phyloP scores from a whole-genome alignment of 208 protist genomes.

The Phytomonas sp. region DNA sequence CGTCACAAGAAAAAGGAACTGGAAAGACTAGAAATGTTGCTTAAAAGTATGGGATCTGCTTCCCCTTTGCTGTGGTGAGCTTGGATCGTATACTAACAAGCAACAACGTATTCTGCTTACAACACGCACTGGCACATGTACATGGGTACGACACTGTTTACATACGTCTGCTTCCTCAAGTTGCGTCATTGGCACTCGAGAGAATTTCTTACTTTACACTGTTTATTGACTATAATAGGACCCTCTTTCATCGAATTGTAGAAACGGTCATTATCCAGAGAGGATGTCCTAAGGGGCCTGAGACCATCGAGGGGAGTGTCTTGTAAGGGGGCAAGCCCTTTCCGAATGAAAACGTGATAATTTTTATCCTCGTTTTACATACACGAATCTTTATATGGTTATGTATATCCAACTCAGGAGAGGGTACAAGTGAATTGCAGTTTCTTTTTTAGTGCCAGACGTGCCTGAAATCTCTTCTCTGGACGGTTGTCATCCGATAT shows the following conservation, averaged over 20 bases:
- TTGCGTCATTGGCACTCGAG: slow-evolving; percentile 91
- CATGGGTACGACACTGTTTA: slow-evolving; percentile 40
- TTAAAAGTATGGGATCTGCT: background rate
- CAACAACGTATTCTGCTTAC: background rate
- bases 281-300: slow-evolving; percentile 88
- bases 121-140: slow-evolving; percentile 26
- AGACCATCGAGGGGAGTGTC: slow-evolving; percentile 84
- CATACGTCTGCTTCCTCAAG: slow-evolving; percentile 87
- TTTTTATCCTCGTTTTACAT: slow-evolving; percentile 56
- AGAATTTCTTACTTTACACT: slow-evolving; percentile 91
- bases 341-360: slow-evolving; percentile 82
- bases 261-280: slow-evolving; percentile 93
- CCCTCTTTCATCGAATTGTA: slow-evolving; percentile 94
- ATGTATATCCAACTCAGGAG: slow-evolving; percentile 80
- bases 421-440: slow-evolving; percentile 86
- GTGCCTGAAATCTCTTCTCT: slow-evolving; percentile 54
- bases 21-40: background rate
- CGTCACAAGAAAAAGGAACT: background rate
- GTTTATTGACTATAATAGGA: slow-evolving; percentile 89
- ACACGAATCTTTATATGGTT: slow-evolving; percentile 48
- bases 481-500: slow-evolving; percentile 92
- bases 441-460: slow-evolving; percentile 77
- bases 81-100: background rate
- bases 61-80: background rate
- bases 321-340: slow-evolving; percentile 86